Evolutionary conservation across 768 basidiomycete species (phyloP).

Genomic region (Podaxis sp.): DNA sequence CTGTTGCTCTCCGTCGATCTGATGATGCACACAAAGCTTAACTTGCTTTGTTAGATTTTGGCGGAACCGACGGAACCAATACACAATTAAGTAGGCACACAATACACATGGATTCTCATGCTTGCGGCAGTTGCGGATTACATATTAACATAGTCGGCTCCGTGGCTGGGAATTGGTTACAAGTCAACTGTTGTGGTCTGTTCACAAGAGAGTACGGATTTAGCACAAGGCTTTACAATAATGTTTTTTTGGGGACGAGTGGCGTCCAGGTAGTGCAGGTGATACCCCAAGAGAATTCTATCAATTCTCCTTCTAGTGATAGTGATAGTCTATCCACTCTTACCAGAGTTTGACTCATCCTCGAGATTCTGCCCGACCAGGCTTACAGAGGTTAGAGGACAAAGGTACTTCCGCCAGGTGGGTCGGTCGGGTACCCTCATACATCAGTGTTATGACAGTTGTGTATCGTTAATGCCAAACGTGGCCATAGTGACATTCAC

Average conservation of each 20-base stretch:
- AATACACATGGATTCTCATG: too few relatives aligned
- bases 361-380: not conserved
- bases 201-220: not conserved
- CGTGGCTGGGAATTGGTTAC: not conserved
- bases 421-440: not conserved
- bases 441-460: not conserved
- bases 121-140: too few relatives aligned
- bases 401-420: not conserved
- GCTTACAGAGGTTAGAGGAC: not conserved
- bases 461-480: too few relatives aligned
- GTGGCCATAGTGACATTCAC: too few relatives aligned
- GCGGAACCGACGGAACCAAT: too few relatives aligned
- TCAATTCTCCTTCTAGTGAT: not conserved
- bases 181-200: not conserved
- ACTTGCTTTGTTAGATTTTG: too few relatives aligned
- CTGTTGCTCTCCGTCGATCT: too few relatives aligned
- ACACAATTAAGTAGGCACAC: too few relatives aligned
- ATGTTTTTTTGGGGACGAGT: not conserved
- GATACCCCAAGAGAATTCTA: not conserved
- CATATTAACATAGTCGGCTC: not conserved
- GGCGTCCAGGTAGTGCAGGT: not conserved
- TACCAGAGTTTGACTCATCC: too few relatives aligned
- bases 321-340: not conserved
- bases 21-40: too few relatives aligned
- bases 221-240: not conserved